A percentile compares a stretch with the other conserved stretches of the same genome.
Evolutionary conservation across 768 basidiomycete genomes (phyloP).

Genomic region (Russula emetica): DNA sequence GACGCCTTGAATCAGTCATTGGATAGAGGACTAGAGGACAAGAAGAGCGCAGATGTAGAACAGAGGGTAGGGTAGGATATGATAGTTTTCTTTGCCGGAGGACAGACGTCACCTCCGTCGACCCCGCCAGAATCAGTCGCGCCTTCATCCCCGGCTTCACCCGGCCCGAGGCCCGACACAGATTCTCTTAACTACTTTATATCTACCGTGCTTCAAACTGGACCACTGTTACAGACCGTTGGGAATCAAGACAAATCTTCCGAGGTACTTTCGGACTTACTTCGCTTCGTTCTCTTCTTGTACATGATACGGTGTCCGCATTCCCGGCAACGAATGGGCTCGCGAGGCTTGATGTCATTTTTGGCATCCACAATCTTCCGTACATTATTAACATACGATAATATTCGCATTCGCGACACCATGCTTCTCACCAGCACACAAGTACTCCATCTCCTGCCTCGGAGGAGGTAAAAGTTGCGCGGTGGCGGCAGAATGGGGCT

Average conservation of each 20-base stretch:
- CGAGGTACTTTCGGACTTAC: conserved; percentile 46
- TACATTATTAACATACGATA: not conserved
- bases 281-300: conserved; percentile 91
- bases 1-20: conserved; percentile 44
- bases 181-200: too few relatives aligned
- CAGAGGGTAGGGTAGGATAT: not conserved
- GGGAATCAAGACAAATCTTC: conserved; percentile 1
- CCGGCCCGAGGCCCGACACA: conserved; percentile 6
- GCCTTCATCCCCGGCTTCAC: not conserved
- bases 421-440: conserved; percentile 64
- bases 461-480: conserved; percentile 39
- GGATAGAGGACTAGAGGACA: not conserved
- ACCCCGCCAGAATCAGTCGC: not conserved
- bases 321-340: conserved; percentile 93
- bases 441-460: conserved; percentile 72
- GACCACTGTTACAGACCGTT: conserved; percentile 51
- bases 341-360: conserved; percentile 85
- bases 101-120: conserved; percentile 11
- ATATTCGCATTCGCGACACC: not conserved
- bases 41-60: not conserved
- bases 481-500: conserved; percentile 33
- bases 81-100: not conserved
- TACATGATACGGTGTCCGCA: conserved; percentile 99
- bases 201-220: conserved; percentile 45
- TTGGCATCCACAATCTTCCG: conserved; percentile 78